phyloP scores from a whole-genome alignment of 179 eudicot genomes.

The Actinidia polygama region DNA sequence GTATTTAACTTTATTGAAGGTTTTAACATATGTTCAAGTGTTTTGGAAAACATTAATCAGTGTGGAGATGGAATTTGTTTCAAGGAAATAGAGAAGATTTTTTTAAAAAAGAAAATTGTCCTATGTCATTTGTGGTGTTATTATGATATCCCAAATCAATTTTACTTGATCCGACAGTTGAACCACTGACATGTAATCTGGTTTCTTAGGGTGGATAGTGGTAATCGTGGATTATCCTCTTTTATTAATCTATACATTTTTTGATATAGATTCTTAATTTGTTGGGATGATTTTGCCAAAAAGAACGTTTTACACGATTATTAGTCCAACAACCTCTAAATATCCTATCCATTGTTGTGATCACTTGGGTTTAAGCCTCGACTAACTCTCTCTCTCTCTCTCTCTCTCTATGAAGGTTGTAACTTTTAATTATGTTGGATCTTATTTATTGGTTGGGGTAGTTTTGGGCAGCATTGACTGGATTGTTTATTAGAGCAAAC shows the following conservation, averaged over 20 bases:
- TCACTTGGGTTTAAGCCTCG: not conserved
- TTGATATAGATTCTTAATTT: not conserved
- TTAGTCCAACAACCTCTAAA: not conserved
- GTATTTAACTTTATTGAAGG: not conserved
- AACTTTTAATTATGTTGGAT: not conserved
- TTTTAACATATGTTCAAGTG: not conserved
- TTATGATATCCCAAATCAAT: not conserved
- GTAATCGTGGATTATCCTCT: not conserved
- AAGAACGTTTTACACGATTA: not conserved
- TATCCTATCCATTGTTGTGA: not conserved
- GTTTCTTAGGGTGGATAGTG: not conserved
- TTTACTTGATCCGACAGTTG: not conserved
- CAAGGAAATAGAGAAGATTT: too few relatives aligned
- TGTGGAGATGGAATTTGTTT: not conserved
- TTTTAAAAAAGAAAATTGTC: not conserved
- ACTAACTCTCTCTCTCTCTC: not conserved
- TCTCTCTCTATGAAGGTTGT: not conserved
- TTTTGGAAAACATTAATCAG: not conserved
- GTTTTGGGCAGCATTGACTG: not conserved
- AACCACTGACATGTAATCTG: not conserved
- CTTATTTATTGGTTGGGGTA: not conserved
- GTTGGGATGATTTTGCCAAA: not conserved
- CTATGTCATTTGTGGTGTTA: not conserved
- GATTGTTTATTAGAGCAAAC: not conserved
- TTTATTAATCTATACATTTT: not conserved